Evolutionary conservation across 2,329 filamentous ascomycete species (phyloP), one percentile per base, ranked within the genome.

Genomic region (Kalaharituber pfeilii): DNA sequence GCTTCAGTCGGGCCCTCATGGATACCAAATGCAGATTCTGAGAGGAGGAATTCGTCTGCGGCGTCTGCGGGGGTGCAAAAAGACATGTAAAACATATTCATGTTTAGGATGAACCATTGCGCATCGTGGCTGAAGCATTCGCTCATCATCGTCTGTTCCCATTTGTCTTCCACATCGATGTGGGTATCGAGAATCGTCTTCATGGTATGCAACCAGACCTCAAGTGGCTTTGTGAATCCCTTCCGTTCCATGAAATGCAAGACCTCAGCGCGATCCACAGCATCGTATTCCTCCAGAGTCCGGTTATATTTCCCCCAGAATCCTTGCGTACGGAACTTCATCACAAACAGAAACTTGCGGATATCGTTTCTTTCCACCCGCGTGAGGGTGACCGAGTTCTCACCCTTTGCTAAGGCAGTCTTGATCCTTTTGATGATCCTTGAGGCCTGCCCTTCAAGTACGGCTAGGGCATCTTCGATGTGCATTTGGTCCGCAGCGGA

Each of bases 271-370:
- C 44, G 30, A 28, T 56, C 54, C 5, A 49, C 29, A 18, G 11
- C 20, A 5, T 28, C 11, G 11, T 56, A 53, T 13, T 8, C 26
- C 2, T 29, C 54, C 6, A 50, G n/a, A 7, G 39, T 50, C 24
- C 33, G 24, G 24, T 22, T 36, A 39, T 49, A 56, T 39, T 53
- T 53, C 26, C 20, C 22, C 36, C 50, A 53, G 42, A 56, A 54
- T 42, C 2, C 13, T n/a, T 25, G 7, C 36, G 9, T 53, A 20
- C 54, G 54, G n/a, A 53, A 56, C 22, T 36, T 53, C 54, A 56
- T 56, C 27, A 56, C 51, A 50, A 56, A 56, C 20, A 53, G 36
- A 11, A 56, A 56, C 33, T 56, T 56, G 36, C 54, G 54, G 8
- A 56, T 33, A 18, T 18, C 9, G 18, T 53, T 53, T 26, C 22